Evolutionary conservation across 176 grass and related monocot species (phyloP), one percentile per base, ranked within the genome.

Genomic region (Oryza meyeriana): DNA sequence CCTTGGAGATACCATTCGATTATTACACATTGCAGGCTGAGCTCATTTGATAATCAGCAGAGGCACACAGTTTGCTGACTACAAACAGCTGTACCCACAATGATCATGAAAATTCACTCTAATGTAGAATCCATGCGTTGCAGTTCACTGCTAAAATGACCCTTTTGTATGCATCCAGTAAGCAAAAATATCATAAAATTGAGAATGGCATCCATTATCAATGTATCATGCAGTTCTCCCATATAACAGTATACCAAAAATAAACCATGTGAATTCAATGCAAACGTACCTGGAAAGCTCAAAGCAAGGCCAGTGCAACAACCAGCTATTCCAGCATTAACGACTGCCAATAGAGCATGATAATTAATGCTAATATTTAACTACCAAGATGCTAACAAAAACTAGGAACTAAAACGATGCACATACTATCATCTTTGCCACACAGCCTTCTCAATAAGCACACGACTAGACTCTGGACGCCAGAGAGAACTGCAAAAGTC

Each of bases 401-500:
- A 77, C 4, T 12, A 78, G 31, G 4, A 1, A 16, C 14, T 40
- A 18, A 75, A 41, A 29, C 45, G 32, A 69, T 55, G 31, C 64
- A 87, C 86, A 62, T 80, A 99, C 96, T 90, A 79, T 99, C 96
- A 83, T 99, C 96, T 87, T 95, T 99, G 74, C 93, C 91, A 35
- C 96, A 93, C 57, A 99, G 20, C 76, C 78, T 92, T 88, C 92
- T 88, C 91, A 99, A 66, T 66, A 91, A 83, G 57, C 96, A 99
- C 75, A 93, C 78, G 16, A 99, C 91, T 70, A 99, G 93, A 87
- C 96, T 95, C 81, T 95, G 93, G 36, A 95, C 89, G 0, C 96
- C 93, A 45, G 96, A 99, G 40, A 99, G 89, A 88, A 99, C 93
- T 32, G 87, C 93, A 88, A 99, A 99, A 20, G 91, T 99, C 93